Evolutionary conservation across 2,329 filamentous ascomycete species (phyloP).

Genomic region (Sclerotinia nivalis): DNA sequence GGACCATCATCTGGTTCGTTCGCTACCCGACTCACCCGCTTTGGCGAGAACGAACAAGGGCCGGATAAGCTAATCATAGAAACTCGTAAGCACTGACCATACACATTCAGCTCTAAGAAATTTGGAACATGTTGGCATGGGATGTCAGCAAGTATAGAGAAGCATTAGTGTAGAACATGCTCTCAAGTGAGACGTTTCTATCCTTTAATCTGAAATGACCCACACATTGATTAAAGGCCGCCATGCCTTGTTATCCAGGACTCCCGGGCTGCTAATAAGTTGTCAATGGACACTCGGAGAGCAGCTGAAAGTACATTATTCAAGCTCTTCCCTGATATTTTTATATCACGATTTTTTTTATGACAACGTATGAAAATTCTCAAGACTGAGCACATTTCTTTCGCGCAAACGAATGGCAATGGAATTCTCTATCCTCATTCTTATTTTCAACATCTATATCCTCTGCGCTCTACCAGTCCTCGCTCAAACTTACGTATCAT

Average conservation of each 20-base stretch:
- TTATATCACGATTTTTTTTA: background rate
- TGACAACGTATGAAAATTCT: background rate
- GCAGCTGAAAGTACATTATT: background rate
- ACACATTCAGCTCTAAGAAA: background rate
- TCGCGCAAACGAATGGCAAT: background rate
- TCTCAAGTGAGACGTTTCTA: background rate
- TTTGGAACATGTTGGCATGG: background rate
- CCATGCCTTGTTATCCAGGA: background rate
- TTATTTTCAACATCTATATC: background rate
- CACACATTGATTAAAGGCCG: background rate
- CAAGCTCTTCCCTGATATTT: background rate
- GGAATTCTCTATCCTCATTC: background rate
- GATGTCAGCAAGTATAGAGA: background rate
- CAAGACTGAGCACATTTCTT: too few species aligned
- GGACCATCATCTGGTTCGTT: background rate
- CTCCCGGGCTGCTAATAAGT: background rate
- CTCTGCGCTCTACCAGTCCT: background rate
- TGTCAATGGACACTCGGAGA: background rate
- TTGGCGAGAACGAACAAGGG: background rate
- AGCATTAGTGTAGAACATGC: background rate
- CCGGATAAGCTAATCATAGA: background rate
- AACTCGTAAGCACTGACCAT: background rate
- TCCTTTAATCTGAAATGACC: background rate
- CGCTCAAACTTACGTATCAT: slow-evolving; percentile 2
- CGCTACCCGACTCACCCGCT: background rate